A percentile compares a stretch with the other conserved stretches of the same genome.
These are phyloP conservation scores for Solanum hybrid DNA, from an alignment of 305 asterid genomes.

Conservation along the genomic window DNA sequence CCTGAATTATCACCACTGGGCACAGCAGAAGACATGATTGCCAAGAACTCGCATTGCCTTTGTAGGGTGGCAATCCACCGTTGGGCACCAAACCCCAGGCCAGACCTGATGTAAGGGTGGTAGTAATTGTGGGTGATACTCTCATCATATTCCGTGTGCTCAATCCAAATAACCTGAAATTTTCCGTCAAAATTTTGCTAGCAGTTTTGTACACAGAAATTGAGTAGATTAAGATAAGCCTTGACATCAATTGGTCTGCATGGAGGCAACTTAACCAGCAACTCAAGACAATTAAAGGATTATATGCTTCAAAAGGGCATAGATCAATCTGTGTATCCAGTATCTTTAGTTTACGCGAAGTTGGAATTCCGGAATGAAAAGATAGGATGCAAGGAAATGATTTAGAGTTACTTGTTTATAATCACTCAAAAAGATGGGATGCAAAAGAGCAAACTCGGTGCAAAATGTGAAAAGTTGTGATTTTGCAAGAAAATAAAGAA, in stretches of 20 bases:
- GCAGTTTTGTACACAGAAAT: background rate
- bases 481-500: background rate
- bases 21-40: slow-evolving; percentile 32
- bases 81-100: slow-evolving; percentile 68
- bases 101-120: slow-evolving; percentile 57
- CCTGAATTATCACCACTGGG: slow-evolving; percentile 46
- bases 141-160: slow-evolving; percentile 69
- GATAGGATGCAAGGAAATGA: background rate
- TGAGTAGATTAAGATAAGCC: background rate
- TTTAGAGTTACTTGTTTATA: background rate
- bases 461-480: background rate
- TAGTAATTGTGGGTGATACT: slow-evolving; percentile 32
- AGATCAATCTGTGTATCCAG: background rate
- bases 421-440: background rate
- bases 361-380: background rate
- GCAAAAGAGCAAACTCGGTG: background rate
- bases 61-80: slow-evolving; percentile 66
- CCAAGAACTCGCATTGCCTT: slow-evolving; percentile 50
- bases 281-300: background rate
- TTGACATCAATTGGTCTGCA: background rate
- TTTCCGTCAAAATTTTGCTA: background rate
- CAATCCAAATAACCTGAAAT: slow-evolving; percentile 74
- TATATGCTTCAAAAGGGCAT: background rate
- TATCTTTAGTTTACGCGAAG: background rate
- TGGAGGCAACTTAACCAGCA: background rate